phyloP scores from a whole-genome alignment of 208 protist species.

The Wallacemonas collosoma region DNA sequence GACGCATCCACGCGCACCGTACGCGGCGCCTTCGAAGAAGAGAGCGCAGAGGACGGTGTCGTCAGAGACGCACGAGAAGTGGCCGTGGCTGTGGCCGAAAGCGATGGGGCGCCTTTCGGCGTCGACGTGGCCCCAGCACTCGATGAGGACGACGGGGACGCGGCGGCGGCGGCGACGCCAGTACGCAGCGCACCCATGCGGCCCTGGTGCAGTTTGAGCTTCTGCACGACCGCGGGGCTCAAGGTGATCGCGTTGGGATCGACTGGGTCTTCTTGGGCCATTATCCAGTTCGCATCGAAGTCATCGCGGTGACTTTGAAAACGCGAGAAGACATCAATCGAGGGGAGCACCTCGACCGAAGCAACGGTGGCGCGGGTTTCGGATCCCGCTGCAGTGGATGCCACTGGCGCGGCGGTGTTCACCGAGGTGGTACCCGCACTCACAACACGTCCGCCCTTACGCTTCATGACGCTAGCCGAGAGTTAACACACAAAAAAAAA shows the following conservation, averaged over 20 bases:
- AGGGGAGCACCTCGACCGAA: conserved; percentile 30
- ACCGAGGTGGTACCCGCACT: conserved; percentile 28
- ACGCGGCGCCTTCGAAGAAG: not conserved
- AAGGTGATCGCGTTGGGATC: conserved; percentile 27
- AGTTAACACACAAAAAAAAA: not conserved
- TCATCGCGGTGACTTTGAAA: conserved; percentile 71
- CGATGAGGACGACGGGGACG: not conserved
- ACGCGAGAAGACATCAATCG: conserved; percentile 64
- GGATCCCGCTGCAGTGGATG: not conserved
- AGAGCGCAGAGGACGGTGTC: not conserved
- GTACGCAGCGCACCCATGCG: conserved; percentile 11
- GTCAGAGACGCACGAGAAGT: not conserved
- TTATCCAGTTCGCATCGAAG: conserved; percentile 71
- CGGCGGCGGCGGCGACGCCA: not conserved
- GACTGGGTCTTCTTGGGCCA: conserved; percentile 61
- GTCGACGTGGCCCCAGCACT: too few relatives aligned
- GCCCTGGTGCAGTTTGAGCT: conserved; percentile 49
- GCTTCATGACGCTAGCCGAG: conserved; percentile 22
- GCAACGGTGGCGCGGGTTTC: conserved; percentile 2
- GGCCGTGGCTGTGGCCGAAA: conserved; percentile 1
- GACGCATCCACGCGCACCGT: conserved; percentile 3
- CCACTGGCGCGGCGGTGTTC: not conserved
- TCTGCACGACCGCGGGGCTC: conserved; percentile 35
- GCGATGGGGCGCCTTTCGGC: too few relatives aligned
- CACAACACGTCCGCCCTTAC: conserved; percentile 43